Base-by-base conservation (phyloP, 2,329 filamentous ascomycete genomes). In the Claviceps lovelessii region DNA sequence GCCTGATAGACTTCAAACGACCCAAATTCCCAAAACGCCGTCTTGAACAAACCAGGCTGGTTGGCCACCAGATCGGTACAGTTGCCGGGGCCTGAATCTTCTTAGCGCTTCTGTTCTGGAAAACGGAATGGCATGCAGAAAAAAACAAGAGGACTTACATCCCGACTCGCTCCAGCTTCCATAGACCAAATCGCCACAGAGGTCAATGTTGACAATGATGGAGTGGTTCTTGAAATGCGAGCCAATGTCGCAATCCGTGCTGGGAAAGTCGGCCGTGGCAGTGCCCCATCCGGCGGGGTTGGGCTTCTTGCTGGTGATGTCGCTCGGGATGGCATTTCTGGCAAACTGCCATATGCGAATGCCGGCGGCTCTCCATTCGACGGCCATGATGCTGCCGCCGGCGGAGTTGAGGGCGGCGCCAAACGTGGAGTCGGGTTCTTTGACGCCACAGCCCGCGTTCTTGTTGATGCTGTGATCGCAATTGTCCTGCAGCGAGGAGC, bases 11-110 rank as follows among this genome's bases (percentile, higher is more conserved):
- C 74, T 58, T 78, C 70, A 58, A 85, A 83, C 10, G 70, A 65
- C 2, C 75, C 77, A 68, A 85, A 83, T 67, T 80, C 80, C 84
- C 78, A 88, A 63, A 74, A 86, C 1, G 78, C 83, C 62, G 79
- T 74, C 47, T 68, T 72, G 64, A 81, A 86, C 2, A 68, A 76
- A 23, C 63, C 67, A 23, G 76, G 80, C 59, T 80, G 76, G 54
- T 76, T 77, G 6, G 80, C 75, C 8, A 84, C 81, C 58, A 73
- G 79, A 51, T 79, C 73, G 4, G 70, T 70, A 62, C 82, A 85
- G 54, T 73, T 81, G 28, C 72, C 73, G 0, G 79, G 74, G 60
- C 79, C 74, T 76, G 35, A 44, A 51, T 8, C 9, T 3, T 35
- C 1, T 35, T 3, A 23, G 23, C 23, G 23, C 23, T 23, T 23